A percentile compares a stretch with the other conserved stretches of the same genome.
These are phyloP conservation scores for Aureobasidium sp. DNA, from an alignment of 2,329 filamentous ascomycete species.

Conservation along the genomic window DNA sequence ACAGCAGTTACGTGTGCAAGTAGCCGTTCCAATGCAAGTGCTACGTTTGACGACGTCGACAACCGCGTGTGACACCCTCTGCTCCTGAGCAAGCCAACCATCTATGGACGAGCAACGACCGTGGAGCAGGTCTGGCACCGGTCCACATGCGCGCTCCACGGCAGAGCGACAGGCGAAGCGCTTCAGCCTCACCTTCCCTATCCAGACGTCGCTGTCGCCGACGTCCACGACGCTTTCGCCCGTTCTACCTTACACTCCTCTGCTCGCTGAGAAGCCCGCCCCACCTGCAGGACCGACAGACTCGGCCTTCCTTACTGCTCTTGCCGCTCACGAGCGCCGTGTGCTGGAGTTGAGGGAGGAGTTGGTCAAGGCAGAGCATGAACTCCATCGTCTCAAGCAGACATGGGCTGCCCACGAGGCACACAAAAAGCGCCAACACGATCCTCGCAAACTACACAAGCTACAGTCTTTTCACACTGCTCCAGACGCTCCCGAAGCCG, in stretches of 20 bases:
- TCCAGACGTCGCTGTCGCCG: conserved; percentile 32
- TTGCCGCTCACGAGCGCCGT: conserved; percentile 84
- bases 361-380: conserved; percentile 70
- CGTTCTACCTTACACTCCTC: conserved; percentile 23
- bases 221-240: conserved; percentile 31
- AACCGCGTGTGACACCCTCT: not conserved
- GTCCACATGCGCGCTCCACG: conserved; percentile 5
- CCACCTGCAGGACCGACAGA: conserved; percentile 38
- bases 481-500: conserved; percentile 14
- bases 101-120: conserved; percentile 8
- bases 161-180: conserved; percentile 31
- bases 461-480: conserved; percentile 47
- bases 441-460: conserved; percentile 54
- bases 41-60: no score
- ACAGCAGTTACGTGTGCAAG: not conserved
- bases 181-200: conserved; percentile 44
- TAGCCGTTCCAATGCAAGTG: not conserved
- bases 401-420: conserved; percentile 76
- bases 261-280: conserved; percentile 35
- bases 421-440: conserved; percentile 60
- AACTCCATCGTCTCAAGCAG: conserved; percentile 70
- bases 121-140: conserved; percentile 1
- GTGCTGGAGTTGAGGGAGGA: conserved; percentile 91
- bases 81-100: not conserved
- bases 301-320: conserved; percentile 68